A percentile compares a stretch with the other conserved stretches of the same genome.
Conservation (phyloP, 148 eudicot genomes). For the Chenopodium formosanum region DNA sequence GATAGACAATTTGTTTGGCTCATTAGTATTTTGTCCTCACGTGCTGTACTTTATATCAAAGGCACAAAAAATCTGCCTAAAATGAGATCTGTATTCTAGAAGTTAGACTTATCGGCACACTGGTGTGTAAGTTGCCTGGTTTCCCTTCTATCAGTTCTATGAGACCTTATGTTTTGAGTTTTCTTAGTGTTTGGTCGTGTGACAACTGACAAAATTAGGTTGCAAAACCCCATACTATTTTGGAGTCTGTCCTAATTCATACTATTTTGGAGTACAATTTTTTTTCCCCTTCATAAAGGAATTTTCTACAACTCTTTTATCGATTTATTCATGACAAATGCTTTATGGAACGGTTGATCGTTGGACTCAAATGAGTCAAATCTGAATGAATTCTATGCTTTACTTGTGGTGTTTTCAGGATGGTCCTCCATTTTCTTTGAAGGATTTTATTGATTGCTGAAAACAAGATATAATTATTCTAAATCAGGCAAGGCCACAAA, state of each 20-base stretch:
- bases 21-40: background rate
- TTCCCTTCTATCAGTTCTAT: background rate
- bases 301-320: too few species aligned
- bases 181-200: background rate
- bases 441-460: constrained; percentile 67
- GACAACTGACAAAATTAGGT: background rate
- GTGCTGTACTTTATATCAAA: background rate
- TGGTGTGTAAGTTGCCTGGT: background rate
- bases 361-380: background rate
- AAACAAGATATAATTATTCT: background rate
- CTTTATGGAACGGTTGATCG: background rate
- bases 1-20: background rate
- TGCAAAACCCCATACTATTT: background rate
- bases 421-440: constrained; percentile 50
- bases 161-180: background rate
- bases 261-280: too few species aligned
- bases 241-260: background rate
- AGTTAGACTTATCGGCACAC: background rate
- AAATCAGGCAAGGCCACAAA: background rate
- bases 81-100: background rate
- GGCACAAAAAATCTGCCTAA: background rate
- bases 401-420: constrained; percentile 42
- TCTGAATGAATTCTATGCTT: background rate
- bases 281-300: too few species aligned
- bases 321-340: background rate